A percentile compares a stretch with the other conserved stretches of the same genome.
These are phyloP conservation scores for Ottelia alismoides DNA, from an alignment of 106 monocot species.

Conservation along the genomic window DNA sequence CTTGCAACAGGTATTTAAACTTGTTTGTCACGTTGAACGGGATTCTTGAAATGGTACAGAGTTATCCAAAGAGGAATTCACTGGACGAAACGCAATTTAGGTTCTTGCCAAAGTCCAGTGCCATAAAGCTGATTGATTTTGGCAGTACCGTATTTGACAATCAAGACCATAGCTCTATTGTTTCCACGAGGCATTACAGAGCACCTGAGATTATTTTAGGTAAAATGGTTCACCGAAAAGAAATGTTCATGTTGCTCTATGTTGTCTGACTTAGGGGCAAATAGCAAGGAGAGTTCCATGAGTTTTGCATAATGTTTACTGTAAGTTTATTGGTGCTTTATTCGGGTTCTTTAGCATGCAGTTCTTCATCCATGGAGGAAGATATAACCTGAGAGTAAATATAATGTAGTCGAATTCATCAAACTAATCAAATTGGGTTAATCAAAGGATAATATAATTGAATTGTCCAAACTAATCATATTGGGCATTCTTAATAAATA, in stretches of 20 bases:
- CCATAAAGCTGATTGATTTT: slow-evolving; percentile 99
- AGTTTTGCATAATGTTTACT: too few species aligned
- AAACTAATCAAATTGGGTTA: too few species aligned
- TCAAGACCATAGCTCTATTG: slow-evolving; percentile 84
- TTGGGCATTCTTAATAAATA: too few species aligned
- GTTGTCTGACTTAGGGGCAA: background rate
- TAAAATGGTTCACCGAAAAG: slow-evolving; percentile 42
- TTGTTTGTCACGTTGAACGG: slow-evolving; percentile 35
- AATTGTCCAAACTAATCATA: too few species aligned
- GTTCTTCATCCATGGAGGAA: too few species aligned
- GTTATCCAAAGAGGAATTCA: slow-evolving; percentile 32
- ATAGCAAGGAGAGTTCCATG: too few species aligned
- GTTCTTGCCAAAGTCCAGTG: slow-evolving; percentile 98
- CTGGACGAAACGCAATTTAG: slow-evolving; percentile 71
- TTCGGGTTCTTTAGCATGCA: too few species aligned
- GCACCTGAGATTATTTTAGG: slow-evolving; percentile 99
- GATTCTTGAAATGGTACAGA: slow-evolving; percentile 65
- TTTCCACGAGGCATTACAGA: slow-evolving; percentile 99
- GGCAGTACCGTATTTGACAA: slow-evolving; percentile 95
- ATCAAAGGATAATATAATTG: too few species aligned
- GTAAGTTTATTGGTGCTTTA: too few species aligned
- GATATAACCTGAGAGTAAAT: too few species aligned
- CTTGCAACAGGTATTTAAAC: slow-evolving; percentile 23
- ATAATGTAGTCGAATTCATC: too few species aligned
- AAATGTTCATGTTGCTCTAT: background rate